Evolutionary conservation across 306 rosid genomes (phyloP), one percentile per base, ranked within the genome.

Genomic region (Castanopsis chinensis): DNA sequence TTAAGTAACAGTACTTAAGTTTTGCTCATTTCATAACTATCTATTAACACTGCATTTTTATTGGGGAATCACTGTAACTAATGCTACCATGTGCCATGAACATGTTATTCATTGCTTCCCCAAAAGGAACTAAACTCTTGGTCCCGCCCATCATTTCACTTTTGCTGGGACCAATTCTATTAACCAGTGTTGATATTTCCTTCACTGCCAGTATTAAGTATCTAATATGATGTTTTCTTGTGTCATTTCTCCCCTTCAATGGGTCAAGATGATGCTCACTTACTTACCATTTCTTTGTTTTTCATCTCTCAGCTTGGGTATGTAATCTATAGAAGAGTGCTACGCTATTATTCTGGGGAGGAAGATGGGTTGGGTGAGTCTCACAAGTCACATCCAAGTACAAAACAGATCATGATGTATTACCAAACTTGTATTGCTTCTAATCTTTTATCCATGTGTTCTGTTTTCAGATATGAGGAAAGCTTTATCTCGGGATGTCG

Each of bases 341-440:
- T 93, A 14, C 92, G 92, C 14, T 96, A 96, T 79, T 96, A 96
- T 88, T 96, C 99, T 1, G 98, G 98, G 74, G 99, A 96, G 83
- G 98, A 93, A 88, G 98, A 96, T 83, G 99, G 97, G 75, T 83
- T 96, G 83, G 99, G 99, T 93, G 86, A 81, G 90, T 73, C 68
- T 69, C 32, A 33, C n/a, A n/a, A n/a, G n/a, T n/a, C n/a, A n/a
- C 71, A 56, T 67, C 67, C 73, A 61, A 76, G 74, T 27, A 18
- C 68, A 78, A 84, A 20, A 9, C 25, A 1, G 28, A 4, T 10
- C 23, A 56, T 4, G 32, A 27, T 35, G 8, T 69, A 65, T 60
- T 68, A 35, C 4, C 1, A 20, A 37, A 21, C 52, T 83, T n/a
- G 53, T 54, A 73, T 52, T 23, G 68, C 53, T 9, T 80, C 21